These are phyloP conservation scores for Brassica juncea DNA, from an alignment of 345 rosid genomes.

Conservation along the genomic window DNA sequence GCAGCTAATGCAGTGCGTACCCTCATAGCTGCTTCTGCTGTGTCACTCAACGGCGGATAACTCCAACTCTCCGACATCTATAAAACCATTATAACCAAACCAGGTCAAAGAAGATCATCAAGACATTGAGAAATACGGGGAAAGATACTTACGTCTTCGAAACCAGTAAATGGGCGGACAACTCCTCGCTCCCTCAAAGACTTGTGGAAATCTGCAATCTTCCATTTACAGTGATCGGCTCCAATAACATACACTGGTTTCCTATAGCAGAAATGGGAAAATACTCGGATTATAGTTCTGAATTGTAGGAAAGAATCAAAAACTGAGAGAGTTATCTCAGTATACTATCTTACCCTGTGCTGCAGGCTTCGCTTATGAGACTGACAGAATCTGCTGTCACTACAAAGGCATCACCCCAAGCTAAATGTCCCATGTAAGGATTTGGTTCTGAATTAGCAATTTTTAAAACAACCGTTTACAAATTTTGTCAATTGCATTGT, in stretches of 20 bases:
- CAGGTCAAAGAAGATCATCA: neutral
- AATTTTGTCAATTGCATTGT: neutral
- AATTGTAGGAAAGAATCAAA: neutral
- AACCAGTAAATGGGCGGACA: slow-evolving; percentile 76
- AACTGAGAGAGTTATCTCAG: neutral
- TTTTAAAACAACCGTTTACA: slow-evolving; percentile 31
- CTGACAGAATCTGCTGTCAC: slow-evolving; percentile 96
- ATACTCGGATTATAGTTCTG: slow-evolving; percentile 1
- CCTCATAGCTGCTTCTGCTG: slow-evolving; percentile 80
- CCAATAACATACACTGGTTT: slow-evolving; percentile 92
- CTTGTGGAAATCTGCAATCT: slow-evolving; percentile 79
- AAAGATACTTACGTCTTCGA: slow-evolving; percentile 78
- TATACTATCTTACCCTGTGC: slow-evolving; percentile 73
- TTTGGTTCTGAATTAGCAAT: slow-evolving; percentile 64
- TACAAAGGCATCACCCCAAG: slow-evolving; percentile 99
- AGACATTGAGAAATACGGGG: neutral
- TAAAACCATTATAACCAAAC: slow-evolving; percentile 24
- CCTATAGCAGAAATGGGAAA: slow-evolving; percentile 42
- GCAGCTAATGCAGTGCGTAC: slow-evolving; percentile 69
- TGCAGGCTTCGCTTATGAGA: slow-evolving; percentile 92
- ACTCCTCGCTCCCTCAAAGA: slow-evolving; percentile 82
- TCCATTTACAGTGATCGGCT: slow-evolving; percentile 89
- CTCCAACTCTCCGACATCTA: slow-evolving; percentile 97
- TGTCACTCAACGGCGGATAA: slow-evolving; percentile 91
- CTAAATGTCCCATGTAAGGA: slow-evolving; percentile 91